Base-by-base conservation (phyloP, 1,284 basidiomycete species). In the Psilocybe mexicana region DNA sequence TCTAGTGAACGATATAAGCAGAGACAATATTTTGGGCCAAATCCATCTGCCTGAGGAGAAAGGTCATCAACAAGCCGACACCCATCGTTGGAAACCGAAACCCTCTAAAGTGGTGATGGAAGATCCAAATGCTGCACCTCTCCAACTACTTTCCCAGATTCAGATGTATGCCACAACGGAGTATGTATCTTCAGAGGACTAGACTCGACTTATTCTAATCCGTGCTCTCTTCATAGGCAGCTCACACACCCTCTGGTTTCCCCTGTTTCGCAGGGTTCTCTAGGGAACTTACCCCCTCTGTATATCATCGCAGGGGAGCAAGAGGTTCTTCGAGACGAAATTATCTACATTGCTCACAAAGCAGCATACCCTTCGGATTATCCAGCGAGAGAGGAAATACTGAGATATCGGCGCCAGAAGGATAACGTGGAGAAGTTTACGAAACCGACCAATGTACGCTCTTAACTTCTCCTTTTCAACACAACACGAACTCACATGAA, bases 111-210 rank as follows among this genome's bases (percentile, higher is more conserved):
- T 86, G 1, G 70, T 83, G 30, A 86, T 85, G 83, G 71, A 81
- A 18, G 72, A 84, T 68, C 74, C 79, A 0, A 65, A 76, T 14
- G 70, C 71, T 3, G 67, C 69, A 1, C 82, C 83, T 2, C 67
- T 85, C 42, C 82, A 86, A 61, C 59, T 86, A 33, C 75, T 71
- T 23, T 78, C 82, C 0, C 92, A 95, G 67, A 92, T 94, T 30
- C 93, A 95, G 70, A 75, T 91, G 7, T 94, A 94, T 72, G 90
- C 91, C 0, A 87, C 88, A 2, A 94, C 90, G 52, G 83, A 85
- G 84, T 84, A 67, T 35, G 81, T 67, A 24, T 35, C 6, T 26
- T 23, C 7, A 58, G 12, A 14, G 38, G 40, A 18, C 30, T 38
- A 7, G 25, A 33, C n/a, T 56, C 30, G 18, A 7, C 44, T 58